Evolutionary conservation across 148 eudicot genomes (phyloP).

Genomic region (Silene conica): DNA sequence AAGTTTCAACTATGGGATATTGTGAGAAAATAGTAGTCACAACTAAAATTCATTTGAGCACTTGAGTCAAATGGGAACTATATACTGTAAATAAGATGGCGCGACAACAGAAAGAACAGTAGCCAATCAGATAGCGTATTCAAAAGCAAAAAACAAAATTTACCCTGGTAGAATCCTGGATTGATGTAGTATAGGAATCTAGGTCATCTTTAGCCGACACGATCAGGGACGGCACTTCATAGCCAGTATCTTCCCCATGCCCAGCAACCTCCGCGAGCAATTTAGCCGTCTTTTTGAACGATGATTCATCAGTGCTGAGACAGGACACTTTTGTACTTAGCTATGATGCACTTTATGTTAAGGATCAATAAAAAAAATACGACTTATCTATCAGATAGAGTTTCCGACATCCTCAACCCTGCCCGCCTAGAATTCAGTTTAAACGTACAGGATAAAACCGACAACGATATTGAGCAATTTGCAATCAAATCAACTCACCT

Average conservation of each 20-base stretch:
- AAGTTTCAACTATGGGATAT: too few species aligned
- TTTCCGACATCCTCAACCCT: not conserved
- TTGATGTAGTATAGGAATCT: constrained; percentile 58
- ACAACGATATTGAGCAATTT: not conserved
- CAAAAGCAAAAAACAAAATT: not conserved
- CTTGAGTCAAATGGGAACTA: too few species aligned
- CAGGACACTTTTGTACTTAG: not conserved
- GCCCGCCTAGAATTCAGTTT: not conserved
- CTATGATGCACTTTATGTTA: not conserved
- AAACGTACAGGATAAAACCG: not conserved
- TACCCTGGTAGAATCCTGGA: constrained; percentile 85
- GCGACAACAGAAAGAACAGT: too few species aligned
- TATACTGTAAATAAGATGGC: too few species aligned
- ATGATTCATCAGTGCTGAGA: constrained; percentile 51
- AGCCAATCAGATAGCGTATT: constrained; percentile 3
- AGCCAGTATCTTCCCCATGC: constrained; percentile 79
- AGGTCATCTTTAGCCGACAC: constrained; percentile 88
- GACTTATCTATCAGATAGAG: not conserved
- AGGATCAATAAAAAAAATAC: not conserved
- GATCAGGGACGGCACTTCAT: constrained; percentile 83
- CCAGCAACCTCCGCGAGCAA: constrained; percentile 83
- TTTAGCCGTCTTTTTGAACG: constrained; percentile 67
- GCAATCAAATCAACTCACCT: constrained; percentile 38
- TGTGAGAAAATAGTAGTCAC: too few species aligned
- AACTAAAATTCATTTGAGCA: too few species aligned